Percentiles rank a stretch among this genome's conserved stretches.
Evolutionary conservation across 495 filamentous ascomycete species (phyloP).

Genomic region (Mytilinidion resinicola): DNA sequence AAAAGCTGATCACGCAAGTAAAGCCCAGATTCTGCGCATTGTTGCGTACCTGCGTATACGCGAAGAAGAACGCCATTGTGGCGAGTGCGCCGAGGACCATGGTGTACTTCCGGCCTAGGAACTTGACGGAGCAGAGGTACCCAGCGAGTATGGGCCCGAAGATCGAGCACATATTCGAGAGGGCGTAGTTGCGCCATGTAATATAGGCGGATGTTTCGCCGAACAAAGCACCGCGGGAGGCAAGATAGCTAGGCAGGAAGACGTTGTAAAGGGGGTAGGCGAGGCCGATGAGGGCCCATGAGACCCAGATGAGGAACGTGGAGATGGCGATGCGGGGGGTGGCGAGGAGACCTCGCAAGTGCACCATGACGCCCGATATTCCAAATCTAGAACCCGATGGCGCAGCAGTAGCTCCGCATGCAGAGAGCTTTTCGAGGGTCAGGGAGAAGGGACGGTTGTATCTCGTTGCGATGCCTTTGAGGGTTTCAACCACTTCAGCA

Average conservation of each 20-base stretch:
- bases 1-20: constrained; percentile 60
- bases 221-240: constrained; percentile 42
- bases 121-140: constrained; percentile 51
- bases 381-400: constrained; percentile 39
- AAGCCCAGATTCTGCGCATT: constrained; percentile 57
- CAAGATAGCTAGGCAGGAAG: constrained; percentile 46
- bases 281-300: constrained; percentile 64
- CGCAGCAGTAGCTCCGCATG: constrained; percentile 40
- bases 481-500: constrained; percentile 51
- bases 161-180: constrained; percentile 58
- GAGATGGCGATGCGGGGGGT: constrained; percentile 55
- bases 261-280: constrained; percentile 52
- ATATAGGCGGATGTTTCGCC: constrained; percentile 45
- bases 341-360: constrained; percentile 57
- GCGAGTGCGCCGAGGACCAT: constrained; percentile 45
- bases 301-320: constrained; percentile 60
- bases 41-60: constrained; percentile 57
- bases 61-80: constrained; percentile 61
- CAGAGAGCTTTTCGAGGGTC: constrained; percentile 53
- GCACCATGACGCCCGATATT: constrained; percentile 36
- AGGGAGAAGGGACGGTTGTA: constrained; percentile 59
- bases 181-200: constrained; percentile 66
- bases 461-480: constrained; percentile 55
- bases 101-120: constrained; percentile 49
- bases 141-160: constrained; percentile 60